Base-by-base conservation (phyloP, 1,284 basidiomycete species). In the Ganoderma lucidum region DNA sequence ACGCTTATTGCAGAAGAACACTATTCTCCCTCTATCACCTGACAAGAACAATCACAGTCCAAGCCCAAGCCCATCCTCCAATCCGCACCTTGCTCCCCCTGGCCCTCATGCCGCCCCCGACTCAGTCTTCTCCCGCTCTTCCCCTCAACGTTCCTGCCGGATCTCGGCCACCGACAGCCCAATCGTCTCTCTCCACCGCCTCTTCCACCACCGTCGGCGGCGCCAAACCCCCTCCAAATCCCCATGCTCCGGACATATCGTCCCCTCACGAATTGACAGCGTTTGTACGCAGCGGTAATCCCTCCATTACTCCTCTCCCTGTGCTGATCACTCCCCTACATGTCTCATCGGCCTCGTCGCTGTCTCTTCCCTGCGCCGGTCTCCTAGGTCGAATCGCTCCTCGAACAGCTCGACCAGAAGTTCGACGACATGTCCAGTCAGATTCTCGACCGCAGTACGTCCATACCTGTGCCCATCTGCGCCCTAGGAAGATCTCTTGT, bases 351-450 rank as follows among this genome's bases (percentile, higher is more conserved):
- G 53, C 32, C 39, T n/a, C 48, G 65, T 55, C 48, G 61, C 19
- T 56, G 62, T 56, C 39, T 60, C 5, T 28, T 60, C 32, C 14
- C 67, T 39, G 56, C 62, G 30, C 59, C 56, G 65, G 35, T 39
- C 19, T 58, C 45, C 17, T 58, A 95, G 93, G 93, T 95, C 17
- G 93, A 95, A 80, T 89, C 87, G 10, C 81, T 95, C 42, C 81
- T 95, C 10, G 92, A 93, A 75, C 90, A 94, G 75, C 83, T 95
- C 28, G 93, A 95, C 74, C 72, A 86, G 55, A 93, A 93, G 73
- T 95, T 95, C 76, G 93, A 95, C 73, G 91, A 93, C 65, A 95
- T 94, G 93, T 94, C 93, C 53, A 83, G 82, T 19, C 91, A 94
- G 78, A 92, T 95, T 72, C 84, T 95, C 63, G 92, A 94, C 67